Base-by-base conservation (phyloP, 441 rosid species). In the Biscutella laevigata region DNA sequence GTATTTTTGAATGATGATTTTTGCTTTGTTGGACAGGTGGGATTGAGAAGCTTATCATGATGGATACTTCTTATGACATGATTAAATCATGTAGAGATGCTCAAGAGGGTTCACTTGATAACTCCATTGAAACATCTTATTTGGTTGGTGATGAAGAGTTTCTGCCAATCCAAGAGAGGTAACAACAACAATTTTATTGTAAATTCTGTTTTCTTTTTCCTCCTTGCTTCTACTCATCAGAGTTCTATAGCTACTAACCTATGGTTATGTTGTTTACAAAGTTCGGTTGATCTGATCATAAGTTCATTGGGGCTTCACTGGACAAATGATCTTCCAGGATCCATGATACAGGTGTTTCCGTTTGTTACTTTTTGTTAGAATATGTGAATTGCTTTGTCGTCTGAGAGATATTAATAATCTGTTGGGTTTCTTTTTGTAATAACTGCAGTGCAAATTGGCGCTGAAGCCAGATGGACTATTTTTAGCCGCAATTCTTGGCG, bases 381-480 rank as follows among this genome's bases (percentile, higher is more conserved):
- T 50, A 34, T 50, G n/a, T 15, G 36, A 42, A 20, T 42, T 49
- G 37, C 52, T 50, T 4, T 34, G 32, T 55, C 7, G 28, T 22
- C 25, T 6, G 44, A 37, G 53, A 10, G 12, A 42, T 69, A 39
- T 57, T 25, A 11, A 16, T 64, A 51, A 70, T 68, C 29, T 54
- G 40, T 65, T 67, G 53, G 33, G 71, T 47, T 57, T 55, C 40
- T 49, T 32, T 1, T 73, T 74, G 34, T 46, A 37, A 57, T 55
- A 64, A 21, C 74, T 77, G 57, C 95, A 92, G 99, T 75, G 86
- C 71, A 88, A 82, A 59, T 61, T 92, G 62, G 99, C 97, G 8
- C 61, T 92, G 87, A 92, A 92, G 81, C 95, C 99, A 4, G 99
- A 92, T 77, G 99, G 99, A 61, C 88, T 92, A 10, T 92, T 92